Base-by-base conservation (phyloP, 2,329 filamentous ascomycete species). In the Aspergillus fumigatiaffinis region DNA sequence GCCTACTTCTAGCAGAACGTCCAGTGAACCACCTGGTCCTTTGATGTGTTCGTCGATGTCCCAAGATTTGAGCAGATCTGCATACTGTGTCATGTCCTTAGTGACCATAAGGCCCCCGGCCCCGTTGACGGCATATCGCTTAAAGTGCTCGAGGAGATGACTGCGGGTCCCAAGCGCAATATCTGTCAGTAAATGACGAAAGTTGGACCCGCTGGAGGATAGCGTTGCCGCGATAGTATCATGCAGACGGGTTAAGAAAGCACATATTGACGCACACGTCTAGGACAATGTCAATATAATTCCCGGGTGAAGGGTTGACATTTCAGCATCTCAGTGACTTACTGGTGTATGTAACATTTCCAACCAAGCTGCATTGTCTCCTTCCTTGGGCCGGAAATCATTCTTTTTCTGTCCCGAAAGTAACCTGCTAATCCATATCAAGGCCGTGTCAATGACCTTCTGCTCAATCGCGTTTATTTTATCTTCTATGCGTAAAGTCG, bases 81-180 rank as follows among this genome's bases (percentile, higher is more conserved):
- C 89, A 73, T 99, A 99, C 71, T 91, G 92, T 38, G 91, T 91
- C 73, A 97, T 92, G 71, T 99, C 94, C 77, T 97, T 96, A 38
- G 89, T 93, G 26, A 97, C 91, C 84, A 97, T 94, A 50, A 99
- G 84, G 2, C 92, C 94, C 60, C 94, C 94, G 0, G 93, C 92
- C 44, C 92, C 91, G 65, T 92, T 96, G 63, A 99, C 91, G 59
- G 88, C 86, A 77, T 96, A 99, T 68, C 91, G 92, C 69, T 96
- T 94, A 77, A 97, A 91, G 76, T 99, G 94, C 60, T 94, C 90
- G 61, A 99, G 87, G 4, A 99, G 83, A 9, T 95, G 83, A 51
- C 83, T 79, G 63, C 92, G 87, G 38, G 96, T 81, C 9, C 88
- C 88, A 14, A 92, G 79, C 1, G 91, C 92, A 23, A 97, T 84